phyloP scores from a whole-genome alignment of 306 rosid genomes.

The Dryas drummondii region DNA sequence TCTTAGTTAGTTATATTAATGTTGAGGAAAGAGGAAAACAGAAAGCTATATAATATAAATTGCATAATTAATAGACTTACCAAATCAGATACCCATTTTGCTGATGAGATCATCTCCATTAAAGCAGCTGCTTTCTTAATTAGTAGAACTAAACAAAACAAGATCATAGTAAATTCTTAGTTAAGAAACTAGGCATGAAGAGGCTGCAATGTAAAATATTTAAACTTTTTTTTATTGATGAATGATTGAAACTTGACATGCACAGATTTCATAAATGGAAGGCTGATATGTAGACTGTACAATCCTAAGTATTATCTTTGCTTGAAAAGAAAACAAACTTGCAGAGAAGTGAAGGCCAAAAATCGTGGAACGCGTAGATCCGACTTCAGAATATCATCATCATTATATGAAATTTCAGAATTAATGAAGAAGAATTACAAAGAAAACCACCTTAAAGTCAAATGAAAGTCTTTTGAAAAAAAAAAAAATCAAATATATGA shows the following conservation, averaged over 20 bases:
- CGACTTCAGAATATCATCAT: too few relatives aligned
- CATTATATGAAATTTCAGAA: background rate
- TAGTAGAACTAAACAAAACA: background rate
- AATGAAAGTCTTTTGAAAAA: too few relatives aligned
- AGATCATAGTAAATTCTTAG: background rate
- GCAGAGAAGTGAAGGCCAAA: background rate
- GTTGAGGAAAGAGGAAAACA: background rate
- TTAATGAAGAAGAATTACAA: background rate
- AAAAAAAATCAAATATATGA: background rate
- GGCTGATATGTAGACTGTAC: background rate
- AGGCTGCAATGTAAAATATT: background rate
- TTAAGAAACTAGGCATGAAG: background rate
- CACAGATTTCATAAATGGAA: background rate
- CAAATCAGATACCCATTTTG: conserved; percentile 39
- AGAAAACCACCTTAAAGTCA: background rate
- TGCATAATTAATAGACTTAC: conserved; percentile 18
- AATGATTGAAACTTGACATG: background rate
- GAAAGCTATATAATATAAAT: background rate
- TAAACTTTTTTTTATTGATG: background rate
- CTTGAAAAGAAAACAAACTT: background rate
- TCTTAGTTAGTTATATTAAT: background rate
- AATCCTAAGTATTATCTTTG: background rate
- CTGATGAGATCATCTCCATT: conserved; percentile 36
- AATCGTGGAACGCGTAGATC: background rate
- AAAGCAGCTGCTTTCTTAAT: background rate